These are phyloP conservation scores for Zygnema cylindricum DNA, from an alignment of 139 green algal species.

Conservation along the genomic window DNA sequence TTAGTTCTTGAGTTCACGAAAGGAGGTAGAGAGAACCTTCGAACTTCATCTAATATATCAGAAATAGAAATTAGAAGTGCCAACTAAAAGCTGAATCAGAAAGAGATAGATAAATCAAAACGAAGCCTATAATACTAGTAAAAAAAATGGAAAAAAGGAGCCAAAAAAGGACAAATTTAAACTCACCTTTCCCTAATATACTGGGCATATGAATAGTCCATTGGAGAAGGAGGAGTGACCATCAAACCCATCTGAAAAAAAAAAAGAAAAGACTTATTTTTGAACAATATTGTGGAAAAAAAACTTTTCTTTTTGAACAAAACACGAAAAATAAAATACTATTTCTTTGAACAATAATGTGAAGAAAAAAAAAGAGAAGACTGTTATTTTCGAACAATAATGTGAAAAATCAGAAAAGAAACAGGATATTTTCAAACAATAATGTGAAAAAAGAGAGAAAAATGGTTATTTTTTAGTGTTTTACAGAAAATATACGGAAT, in stretches of 20 bases:
- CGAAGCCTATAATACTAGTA: neutral
- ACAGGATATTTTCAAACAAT: neutral
- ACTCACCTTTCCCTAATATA: conserved; percentile 68
- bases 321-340: no score
- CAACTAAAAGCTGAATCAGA: neutral
- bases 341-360: no score
- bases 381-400: no score
- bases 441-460: conserved; percentile 18
- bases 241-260: conserved; percentile 76
- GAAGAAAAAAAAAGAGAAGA: no score
- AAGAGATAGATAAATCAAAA: neutral
- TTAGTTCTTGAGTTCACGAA: no score
- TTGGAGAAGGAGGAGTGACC: conserved; percentile 88
- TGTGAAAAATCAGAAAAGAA: neutral
- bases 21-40: no score
- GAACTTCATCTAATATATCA: no score
- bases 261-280: neutral
- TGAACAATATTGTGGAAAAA: no score
- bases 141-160: neutral
- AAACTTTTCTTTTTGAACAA: no score
- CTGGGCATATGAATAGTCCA: conserved; percentile 79
- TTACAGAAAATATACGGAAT: neutral
- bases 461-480: neutral
- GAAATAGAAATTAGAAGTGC: no score
- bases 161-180: no score